Conservation (phyloP, 108 stramenopile genomes). For the Schizochytrium sp. region DNA sequence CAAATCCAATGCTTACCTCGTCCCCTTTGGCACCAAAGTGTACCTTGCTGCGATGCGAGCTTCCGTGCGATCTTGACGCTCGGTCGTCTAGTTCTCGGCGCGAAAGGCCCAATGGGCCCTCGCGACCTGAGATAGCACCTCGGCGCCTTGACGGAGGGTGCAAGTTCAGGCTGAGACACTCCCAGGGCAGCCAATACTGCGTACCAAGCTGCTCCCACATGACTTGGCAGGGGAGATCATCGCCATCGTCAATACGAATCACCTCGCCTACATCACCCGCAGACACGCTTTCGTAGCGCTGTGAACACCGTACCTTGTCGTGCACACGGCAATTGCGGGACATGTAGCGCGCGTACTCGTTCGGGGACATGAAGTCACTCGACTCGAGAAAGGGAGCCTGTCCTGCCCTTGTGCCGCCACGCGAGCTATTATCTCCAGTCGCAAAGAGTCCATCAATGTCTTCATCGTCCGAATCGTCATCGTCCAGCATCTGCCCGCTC, state of each 20-base stretch:
- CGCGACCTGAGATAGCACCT: background rate
- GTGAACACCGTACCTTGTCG: background rate
- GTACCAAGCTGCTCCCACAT: background rate
- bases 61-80: no score
- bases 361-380: background rate
- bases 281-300: background rate
- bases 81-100: no score
- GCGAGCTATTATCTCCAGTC: background rate
- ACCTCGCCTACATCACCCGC: background rate
- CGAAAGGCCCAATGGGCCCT: background rate
- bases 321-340: background rate
- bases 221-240: conserved; percentile 4
- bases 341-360: conserved; percentile 6
- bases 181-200: conserved; percentile 16
- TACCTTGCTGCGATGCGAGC: no score
- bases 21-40: background rate
- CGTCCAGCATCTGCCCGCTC: no score
- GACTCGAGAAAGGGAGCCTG: background rate
- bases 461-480: background rate
- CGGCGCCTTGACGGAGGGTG: background rate
- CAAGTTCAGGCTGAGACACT: background rate
- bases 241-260: conserved; percentile 6
- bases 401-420: no score
- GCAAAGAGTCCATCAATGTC: background rate
- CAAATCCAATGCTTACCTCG: background rate